Base-by-base conservation (phyloP, 371 early-diverging fungal genomes). In the Rhizopus arrhizus region DNA sequence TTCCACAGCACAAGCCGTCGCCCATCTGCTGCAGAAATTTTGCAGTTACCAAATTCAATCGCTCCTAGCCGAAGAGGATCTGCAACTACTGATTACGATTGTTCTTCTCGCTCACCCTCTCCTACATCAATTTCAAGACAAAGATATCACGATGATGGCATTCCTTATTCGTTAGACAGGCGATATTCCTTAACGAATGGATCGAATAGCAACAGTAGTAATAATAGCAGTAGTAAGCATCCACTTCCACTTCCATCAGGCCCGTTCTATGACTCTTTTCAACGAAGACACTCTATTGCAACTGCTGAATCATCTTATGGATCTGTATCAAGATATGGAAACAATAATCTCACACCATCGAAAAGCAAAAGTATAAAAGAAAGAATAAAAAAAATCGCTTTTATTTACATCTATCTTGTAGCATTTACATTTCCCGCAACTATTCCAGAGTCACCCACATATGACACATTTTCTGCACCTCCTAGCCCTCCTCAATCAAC, bases 261-360 rank as follows among this genome's bases (percentile, higher is more conserved):
- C 2, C 34, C 43, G 11, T n/a, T 54, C 5, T 72, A 69, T 68
- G 73, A 79, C 65, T 55, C 70, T 59, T 72, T 77, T 15, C 81
- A 81, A 56, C 53, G 85, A 36, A 74, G 85, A n/a, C 85, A 85
- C 40, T 85, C 85, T 1, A 85, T 85, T 56, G 82, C 83, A 1
- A 74, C 77, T 10, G 70, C 77, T 29, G 78, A 79, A 41, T 46
- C 66, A 28, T 57, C 60, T 11, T 62, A 61, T 29, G 61, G 46
- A 58, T 59, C 61, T 36, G 49, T 28, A 28, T 46, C 51, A 46
- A 38, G 40, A 13, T 38, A 38, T 22, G 22, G 40, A 52, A 29
- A 40, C 15, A 46, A 62, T 59, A 38, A 56, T 42, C 33, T 32
- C 22, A 46, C 16, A 6, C 68, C 64, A 7, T 57, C 74, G n/a